Evolutionary conservation across 202 grass and related monocot species (phyloP), one percentile per base, ranked within the genome.

Genomic region (Bolboschoenoplectus hybrid): DNA sequence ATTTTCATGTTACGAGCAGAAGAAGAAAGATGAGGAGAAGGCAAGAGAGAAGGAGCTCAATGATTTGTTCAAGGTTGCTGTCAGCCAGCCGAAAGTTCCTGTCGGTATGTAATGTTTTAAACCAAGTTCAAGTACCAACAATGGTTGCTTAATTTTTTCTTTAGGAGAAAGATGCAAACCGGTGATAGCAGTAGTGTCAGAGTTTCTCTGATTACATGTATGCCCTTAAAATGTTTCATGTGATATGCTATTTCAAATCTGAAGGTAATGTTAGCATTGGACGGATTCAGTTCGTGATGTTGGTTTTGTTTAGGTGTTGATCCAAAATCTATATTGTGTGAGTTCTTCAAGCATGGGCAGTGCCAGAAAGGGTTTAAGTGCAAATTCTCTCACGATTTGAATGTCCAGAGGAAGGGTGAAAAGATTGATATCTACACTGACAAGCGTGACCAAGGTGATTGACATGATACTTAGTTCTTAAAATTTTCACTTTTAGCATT

Each of bases 81-180:
- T 99, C 45, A 99, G 97, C 82, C 97, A 99, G 85, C 97, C 97
- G n/a, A 99, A 99, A 86, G 97, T 99, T 40, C 97, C 97, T 36
- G 70, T 95, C 74, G 97, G 97, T 99, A 99, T 66, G 87, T 58
- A 9, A 35, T 85, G 19, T 56, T 53, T 69, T 90, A 83, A 46
- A 86, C 84, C 19, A 67, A 41, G 36, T 26, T 61, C 76, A 10
- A 43, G 38, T 62, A 43, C 16, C 45, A 57, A 78, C 13, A 14
- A 39, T 58, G 14, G 52, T 69, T 61, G 64, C 68, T 40, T 76
- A 81, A 46, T 52, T 10, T 81, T 26, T 20, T 74, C 38, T 35
- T 57, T 47, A 57, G n/a, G 12, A 77, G 57, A 71, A 78, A 67
- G 26, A 36, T 83, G 46, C 35, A 53, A 40, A 38, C 17, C 66